Conservation (phyloP, 2,329 filamentous ascomycete species). For the Paecilomyces formosus region DNA sequence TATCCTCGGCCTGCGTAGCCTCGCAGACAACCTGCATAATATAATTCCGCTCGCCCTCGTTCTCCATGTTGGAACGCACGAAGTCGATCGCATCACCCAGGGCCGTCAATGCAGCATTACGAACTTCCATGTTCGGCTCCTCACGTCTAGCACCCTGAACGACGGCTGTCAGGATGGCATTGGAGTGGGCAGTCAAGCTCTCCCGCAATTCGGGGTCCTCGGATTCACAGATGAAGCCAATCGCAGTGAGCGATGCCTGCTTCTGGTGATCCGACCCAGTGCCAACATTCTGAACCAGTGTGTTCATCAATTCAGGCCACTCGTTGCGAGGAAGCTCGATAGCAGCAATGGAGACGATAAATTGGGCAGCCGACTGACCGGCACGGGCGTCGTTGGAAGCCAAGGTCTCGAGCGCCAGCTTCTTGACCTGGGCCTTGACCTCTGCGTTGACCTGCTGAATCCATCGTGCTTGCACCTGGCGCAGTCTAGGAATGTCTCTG, state of each 20-base stretch:
- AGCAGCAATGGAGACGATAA: conserved; percentile 87
- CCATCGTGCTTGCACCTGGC: conserved; percentile 92
- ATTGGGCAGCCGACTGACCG: conserved; percentile 84
- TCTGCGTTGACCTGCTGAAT: conserved; percentile 70
- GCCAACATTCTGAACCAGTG: conserved; percentile 86
- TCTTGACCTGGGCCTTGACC: conserved; percentile 82
- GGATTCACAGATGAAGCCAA: conserved; percentile 96
- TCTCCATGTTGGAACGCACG: conserved; percentile 96
- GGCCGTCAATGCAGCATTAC: conserved; percentile 84
- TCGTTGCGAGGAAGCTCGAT: conserved; percentile 91
- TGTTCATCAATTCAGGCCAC: conserved; percentile 86
- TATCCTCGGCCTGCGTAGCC: conserved; percentile 88
- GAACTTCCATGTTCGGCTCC: conserved; percentile 84
- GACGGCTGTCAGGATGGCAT: conserved; percentile 94
- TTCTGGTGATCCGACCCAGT: conserved; percentile 81
- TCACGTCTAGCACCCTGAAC: conserved; percentile 97
- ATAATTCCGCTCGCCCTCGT: conserved; percentile 98
- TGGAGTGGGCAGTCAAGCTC: conserved; percentile 78
- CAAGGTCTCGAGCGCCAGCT: conserved; percentile 81
- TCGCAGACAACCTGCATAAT: conserved; percentile 99
- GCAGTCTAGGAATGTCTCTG: conserved; percentile 78
- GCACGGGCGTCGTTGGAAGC: conserved; percentile 71
- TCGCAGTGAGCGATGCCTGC: conserved; percentile 89
- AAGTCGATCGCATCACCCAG: conserved; percentile 96
- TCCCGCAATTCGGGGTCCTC: conserved; percentile 81